Base-by-base conservation (phyloP, 257 asterid species). In the Solanum etuberosum region DNA sequence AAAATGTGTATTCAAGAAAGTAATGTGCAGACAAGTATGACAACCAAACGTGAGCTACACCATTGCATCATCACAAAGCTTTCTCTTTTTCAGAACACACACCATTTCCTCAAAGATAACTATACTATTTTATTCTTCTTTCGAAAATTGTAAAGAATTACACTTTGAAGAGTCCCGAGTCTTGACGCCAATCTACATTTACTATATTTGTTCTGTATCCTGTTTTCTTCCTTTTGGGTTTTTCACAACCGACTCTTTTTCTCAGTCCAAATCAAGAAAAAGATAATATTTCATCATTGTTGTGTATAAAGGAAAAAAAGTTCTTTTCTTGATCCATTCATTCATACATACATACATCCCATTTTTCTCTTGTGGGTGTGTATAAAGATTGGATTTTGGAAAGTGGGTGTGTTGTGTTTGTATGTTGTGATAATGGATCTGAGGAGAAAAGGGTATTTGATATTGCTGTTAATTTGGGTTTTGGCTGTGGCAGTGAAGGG, bases 401-500 rank as follows among this genome's bases (percentile, higher is more conserved):
- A 81, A 81, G 42, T 81, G 40, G 68, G 85, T 48, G 42, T 48
- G 3, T 80, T 78, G 25, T 85, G 84, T 37, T 73, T 73, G 43
- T 73, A 20, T 73, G 80, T 78, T 80, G 18, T 86, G 89, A 23
- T 37, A 85, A 71, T 86, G 91, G 93, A 91, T 91, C 91, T 91
- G 63, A 78, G 85, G 38, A 86, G 42, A 87, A 86, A 74, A 73
- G 86, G 87, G 89, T 87, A 81, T 86, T 67, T 86, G 78, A 38
- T 78, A n/a, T 72, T 70, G 16, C 31, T 88, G 6, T 86, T 87
- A 61, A 51, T 83, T 43, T 61, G 46, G 34, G 78, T 25, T 16
- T 71, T 86, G 32, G 54, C 65, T 74, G 87, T 87, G 86, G 59
- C 27, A 72, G 70, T 40, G 82, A 70, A 35, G 86, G 73, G 37